Evolutionary conservation across 2,329 filamentous ascomycete genomes (phyloP).

Genomic region (Penicillium paneum): DNA sequence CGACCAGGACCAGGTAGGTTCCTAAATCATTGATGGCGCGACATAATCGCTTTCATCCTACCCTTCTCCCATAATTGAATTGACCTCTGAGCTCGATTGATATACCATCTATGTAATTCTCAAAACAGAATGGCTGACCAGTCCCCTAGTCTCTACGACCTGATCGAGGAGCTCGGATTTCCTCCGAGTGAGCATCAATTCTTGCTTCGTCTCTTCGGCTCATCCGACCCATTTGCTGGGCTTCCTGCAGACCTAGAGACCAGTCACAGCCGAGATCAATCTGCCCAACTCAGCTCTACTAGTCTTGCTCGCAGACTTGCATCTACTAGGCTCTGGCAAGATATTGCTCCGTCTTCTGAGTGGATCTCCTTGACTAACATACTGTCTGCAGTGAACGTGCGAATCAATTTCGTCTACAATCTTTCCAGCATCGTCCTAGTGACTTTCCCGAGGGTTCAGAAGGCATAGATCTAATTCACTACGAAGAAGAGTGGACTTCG

Average conservation of each 20-base stretch:
- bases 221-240: background rate
- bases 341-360: background rate
- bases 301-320: background rate
- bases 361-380: background rate
- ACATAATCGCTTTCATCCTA: background rate
- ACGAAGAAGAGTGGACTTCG: slow-evolving; percentile 2
- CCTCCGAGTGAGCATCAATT: background rate
- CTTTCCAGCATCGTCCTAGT: background rate
- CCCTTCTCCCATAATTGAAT: background rate
- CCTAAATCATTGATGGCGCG: background rate
- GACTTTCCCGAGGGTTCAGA: background rate
- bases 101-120: background rate
- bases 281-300: background rate
- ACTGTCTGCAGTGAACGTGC: background rate
- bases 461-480: background rate
- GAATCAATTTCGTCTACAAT: background rate
- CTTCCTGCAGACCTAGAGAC: background rate
- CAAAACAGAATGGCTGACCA: background rate
- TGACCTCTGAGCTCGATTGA: background rate
- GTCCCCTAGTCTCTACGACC: background rate
- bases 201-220: background rate
- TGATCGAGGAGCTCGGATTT: slow-evolving; percentile 3
- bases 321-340: background rate
- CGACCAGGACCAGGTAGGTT: background rate
- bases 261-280: background rate